Percentiles rank a stretch among this genome's conserved stretches.
phyloP scores from a whole-genome alignment of 2,329 filamentous ascomycete species.

The Dendrostoma leiphaemia region DNA sequence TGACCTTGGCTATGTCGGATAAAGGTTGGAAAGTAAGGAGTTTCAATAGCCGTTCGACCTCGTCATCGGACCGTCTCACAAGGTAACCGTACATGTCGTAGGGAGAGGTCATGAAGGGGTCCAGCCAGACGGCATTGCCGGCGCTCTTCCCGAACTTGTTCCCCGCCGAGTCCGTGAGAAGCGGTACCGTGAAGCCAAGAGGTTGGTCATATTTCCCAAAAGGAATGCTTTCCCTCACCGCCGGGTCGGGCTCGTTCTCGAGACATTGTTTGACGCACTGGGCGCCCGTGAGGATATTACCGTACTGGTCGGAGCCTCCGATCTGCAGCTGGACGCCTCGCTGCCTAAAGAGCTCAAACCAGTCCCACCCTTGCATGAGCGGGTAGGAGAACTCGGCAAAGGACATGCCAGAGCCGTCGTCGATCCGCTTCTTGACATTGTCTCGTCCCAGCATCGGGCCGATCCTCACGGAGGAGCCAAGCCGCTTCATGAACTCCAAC shows the following conservation, averaged over 20 bases:
- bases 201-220: conserved; percentile 53
- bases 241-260: conserved; percentile 49
- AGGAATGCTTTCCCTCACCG: conserved; percentile 37
- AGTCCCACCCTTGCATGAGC: conserved; percentile 93
- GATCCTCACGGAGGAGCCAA: conserved; percentile 73
- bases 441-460: conserved; percentile 87
- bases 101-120: conserved; percentile 72
- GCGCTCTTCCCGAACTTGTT: conserved; percentile 94
- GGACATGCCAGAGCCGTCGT: conserved; percentile 88
- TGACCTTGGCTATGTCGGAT: conserved; percentile 61
- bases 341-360: conserved; percentile 78
- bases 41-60: conserved; percentile 79
- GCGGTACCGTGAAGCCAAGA: conserved; percentile 84
- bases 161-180: conserved; percentile 81
- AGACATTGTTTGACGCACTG: conserved; percentile 78
- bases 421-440: conserved; percentile 75
- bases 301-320: conserved; percentile 92
- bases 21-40: conserved; percentile 87
- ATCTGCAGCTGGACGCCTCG: conserved; percentile 79
- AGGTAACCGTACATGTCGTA: conserved; percentile 95
- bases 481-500: conserved; percentile 69
- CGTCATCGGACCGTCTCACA: conserved; percentile 74
- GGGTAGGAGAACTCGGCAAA: conserved; percentile 93
- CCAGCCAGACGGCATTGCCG: conserved; percentile 92
- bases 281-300: conserved; percentile 90